Percentiles rank a stretch among this genome's conserved stretches.
phyloP scores from a whole-genome alignment of 2,329 filamentous ascomycete species.

The Lachnellula suecica region DNA sequence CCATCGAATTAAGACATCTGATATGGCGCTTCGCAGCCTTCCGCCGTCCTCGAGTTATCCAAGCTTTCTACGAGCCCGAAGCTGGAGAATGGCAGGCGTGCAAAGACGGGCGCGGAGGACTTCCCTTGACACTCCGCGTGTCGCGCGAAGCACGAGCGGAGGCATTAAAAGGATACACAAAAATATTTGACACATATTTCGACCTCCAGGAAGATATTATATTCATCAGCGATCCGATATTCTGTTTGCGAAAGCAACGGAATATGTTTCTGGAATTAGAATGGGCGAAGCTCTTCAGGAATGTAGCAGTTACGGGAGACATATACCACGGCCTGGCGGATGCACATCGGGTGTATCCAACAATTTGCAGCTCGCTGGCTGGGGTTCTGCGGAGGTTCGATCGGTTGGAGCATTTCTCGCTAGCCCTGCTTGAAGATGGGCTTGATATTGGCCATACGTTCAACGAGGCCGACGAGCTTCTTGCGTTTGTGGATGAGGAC shows the following conservation, averaged over 20 bases:
- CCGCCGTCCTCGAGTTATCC: slow-evolving; percentile 13
- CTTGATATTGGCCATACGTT: background rate
- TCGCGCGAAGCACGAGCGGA: slow-evolving; percentile 16
- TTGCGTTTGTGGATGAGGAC: background rate
- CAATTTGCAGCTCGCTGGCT: background rate
- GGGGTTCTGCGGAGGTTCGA: slow-evolving; percentile 4
- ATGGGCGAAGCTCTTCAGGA: slow-evolving; percentile 3
- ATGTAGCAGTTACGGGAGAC: slow-evolving; percentile 10
- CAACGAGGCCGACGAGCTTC: background rate
- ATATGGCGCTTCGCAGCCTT: slow-evolving; percentile 10
- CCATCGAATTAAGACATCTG: slow-evolving; percentile 6
- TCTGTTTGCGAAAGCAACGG: slow-evolving; percentile 8
- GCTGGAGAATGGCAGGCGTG: slow-evolving; percentile 11
- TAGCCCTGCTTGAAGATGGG: slow-evolving; percentile 4
- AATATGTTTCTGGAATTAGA: slow-evolving; percentile 7
- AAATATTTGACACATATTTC: slow-evolving; percentile 13
- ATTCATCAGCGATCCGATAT: slow-evolving; percentile 18
- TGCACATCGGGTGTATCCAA: background rate
- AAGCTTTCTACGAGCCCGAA: slow-evolving; percentile 10
- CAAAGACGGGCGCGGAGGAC: slow-evolving; percentile 10
- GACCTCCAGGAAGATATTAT: slow-evolving; percentile 17
- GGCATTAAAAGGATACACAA: slow-evolving; percentile 12
- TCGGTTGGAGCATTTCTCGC: slow-evolving; percentile 8
- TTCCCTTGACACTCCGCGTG: slow-evolving; percentile 9
- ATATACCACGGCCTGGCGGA: background rate